A percentile compares a stretch with the other conserved stretches of the same genome.
Evolutionary conservation across 2,329 filamentous ascomycete species (phyloP).

Genomic region (Parastagonospora nodorum): DNA sequence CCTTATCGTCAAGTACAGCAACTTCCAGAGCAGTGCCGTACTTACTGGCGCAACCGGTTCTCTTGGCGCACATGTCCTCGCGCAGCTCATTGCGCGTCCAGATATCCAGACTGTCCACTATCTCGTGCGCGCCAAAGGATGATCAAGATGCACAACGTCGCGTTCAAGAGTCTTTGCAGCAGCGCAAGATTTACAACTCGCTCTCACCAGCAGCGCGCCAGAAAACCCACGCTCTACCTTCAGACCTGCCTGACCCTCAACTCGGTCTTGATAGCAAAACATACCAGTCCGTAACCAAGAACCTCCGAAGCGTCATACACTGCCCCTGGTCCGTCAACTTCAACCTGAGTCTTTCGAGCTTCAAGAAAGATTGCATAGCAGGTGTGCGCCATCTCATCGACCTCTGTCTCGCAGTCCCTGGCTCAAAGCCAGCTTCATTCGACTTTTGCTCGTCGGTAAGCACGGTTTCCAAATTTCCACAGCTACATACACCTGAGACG

Average conservation of each 20-base stretch:
- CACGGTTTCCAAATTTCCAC: conserved; percentile 48
- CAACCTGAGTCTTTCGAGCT: conserved; percentile 56
- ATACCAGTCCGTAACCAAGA: conserved; percentile 9
- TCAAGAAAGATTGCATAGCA: conserved; percentile 54
- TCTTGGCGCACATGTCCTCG: conserved; percentile 64
- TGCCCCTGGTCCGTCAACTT: conserved; percentile 63
- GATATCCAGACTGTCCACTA: conserved; percentile 54
- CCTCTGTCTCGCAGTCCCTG: conserved; percentile 42
- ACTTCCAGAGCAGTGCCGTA: conserved; percentile 44
- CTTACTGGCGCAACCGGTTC: conserved; percentile 71
- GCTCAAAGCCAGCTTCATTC: conserved; percentile 45
- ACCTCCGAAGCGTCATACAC: conserved; percentile 55
- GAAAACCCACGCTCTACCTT: conserved; percentile 45
- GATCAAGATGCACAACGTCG: conserved; percentile 40
- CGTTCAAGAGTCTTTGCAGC: conserved; percentile 41
- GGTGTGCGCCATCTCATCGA: conserved; percentile 53
- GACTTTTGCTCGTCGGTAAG: conserved; percentile 55
- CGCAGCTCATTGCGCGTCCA: conserved; percentile 34
- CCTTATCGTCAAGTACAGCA: conserved; percentile 52
- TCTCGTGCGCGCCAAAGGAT: conserved; percentile 54
- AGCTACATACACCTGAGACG: conserved; percentile 13
- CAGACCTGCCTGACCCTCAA: conserved; percentile 46
- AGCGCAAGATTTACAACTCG: conserved; percentile 45
- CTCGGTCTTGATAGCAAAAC: conserved; percentile 47
- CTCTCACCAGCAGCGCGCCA: conserved; percentile 21